Evolutionary conservation across 164 flowering plant genomes (phyloP).

Genomic region (Buxus sempervirens): DNA sequence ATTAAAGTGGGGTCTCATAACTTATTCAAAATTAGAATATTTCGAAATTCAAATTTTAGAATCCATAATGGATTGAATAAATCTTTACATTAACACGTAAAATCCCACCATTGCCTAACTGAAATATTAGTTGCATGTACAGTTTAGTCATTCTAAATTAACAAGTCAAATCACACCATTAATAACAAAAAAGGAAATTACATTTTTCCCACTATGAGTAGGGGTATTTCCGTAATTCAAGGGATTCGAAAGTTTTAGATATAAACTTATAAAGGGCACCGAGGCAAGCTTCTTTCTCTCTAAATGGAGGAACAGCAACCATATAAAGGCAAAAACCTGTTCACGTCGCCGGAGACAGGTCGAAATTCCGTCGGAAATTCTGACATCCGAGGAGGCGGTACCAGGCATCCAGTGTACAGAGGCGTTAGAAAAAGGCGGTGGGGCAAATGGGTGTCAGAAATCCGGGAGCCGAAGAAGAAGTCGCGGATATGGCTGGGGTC

Average conservation of each 20-base stretch:
- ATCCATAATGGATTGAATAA: too few species aligned
- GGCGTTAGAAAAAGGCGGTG: conserved; percentile 71
- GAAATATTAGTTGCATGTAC: too few species aligned
- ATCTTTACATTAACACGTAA: too few species aligned
- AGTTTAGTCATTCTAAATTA: too few species aligned
- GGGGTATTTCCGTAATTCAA: background rate
- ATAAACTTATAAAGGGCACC: background rate
- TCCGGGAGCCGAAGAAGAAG: conserved; percentile 70
- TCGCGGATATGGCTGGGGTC: conserved; percentile 77
- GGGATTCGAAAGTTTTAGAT: too few species aligned
- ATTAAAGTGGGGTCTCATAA: too few species aligned
- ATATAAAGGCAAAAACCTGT: background rate
- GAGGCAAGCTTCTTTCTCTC: background rate
- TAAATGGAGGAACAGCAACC: background rate
- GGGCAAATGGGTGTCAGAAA: conserved; percentile 86
- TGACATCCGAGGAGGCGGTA: conserved; percentile 19
- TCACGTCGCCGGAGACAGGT: background rate
- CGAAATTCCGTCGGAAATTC: conserved; percentile 6
- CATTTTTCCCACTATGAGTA: too few species aligned
- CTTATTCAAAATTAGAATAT: too few species aligned
- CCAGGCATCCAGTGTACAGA: conserved; percentile 54
- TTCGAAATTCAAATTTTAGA: too few species aligned
- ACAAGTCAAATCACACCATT: too few species aligned
- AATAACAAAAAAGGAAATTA: too few species aligned
- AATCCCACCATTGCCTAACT: too few species aligned